A percentile compares a stretch with the other conserved stretches of the same genome.
These are phyloP conservation scores for Mycena albidolilacea DNA, from an alignment of 768 basidiomycete genomes.

Conservation along the genomic window DNA sequence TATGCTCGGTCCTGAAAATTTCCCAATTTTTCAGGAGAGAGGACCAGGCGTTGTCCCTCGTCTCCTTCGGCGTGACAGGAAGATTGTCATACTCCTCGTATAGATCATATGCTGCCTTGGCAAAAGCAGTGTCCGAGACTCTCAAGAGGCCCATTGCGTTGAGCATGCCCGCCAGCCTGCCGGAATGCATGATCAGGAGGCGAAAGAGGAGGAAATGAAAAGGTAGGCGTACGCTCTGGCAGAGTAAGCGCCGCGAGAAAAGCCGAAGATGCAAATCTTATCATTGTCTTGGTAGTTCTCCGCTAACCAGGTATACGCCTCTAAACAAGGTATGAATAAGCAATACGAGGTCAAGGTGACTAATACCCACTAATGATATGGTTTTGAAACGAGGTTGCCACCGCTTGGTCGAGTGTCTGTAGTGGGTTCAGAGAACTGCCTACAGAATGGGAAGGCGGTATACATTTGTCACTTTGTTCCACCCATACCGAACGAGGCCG, in stretches of 20 bases:
- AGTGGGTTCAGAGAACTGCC: conserved; percentile 3
- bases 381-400: conserved; percentile 20
- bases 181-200: background rate
- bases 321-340: conserved; percentile 24
- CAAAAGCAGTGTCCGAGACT: conserved; percentile 11
- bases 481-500: conserved; percentile 13
- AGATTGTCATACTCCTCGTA: conserved; percentile 15
- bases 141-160: conserved; percentile 29
- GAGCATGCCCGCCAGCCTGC: conserved; percentile 30
- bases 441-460: conserved; percentile 2
- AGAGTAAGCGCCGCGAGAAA: conserved; percentile 29
- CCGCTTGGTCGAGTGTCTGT: conserved; percentile 23
- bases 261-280: conserved; percentile 32
- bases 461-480: too few species aligned
- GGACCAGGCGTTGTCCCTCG: background rate
- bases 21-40: conserved; percentile 9
- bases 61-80: background rate
- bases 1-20: conserved; percentile 4
- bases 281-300: conserved; percentile 19
- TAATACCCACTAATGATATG: conserved; percentile 18
- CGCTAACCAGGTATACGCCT: conserved; percentile 22
- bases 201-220: conserved; percentile 12
- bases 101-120: conserved; percentile 7
- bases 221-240: conserved; percentile 19
- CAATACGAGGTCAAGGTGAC: conserved; percentile 6